Percentiles rank a stretch among this genome's conserved stretches.
Conservation (phyloP, 2,329 filamentous ascomycete genomes). For the Setomelanomma holmii region DNA sequence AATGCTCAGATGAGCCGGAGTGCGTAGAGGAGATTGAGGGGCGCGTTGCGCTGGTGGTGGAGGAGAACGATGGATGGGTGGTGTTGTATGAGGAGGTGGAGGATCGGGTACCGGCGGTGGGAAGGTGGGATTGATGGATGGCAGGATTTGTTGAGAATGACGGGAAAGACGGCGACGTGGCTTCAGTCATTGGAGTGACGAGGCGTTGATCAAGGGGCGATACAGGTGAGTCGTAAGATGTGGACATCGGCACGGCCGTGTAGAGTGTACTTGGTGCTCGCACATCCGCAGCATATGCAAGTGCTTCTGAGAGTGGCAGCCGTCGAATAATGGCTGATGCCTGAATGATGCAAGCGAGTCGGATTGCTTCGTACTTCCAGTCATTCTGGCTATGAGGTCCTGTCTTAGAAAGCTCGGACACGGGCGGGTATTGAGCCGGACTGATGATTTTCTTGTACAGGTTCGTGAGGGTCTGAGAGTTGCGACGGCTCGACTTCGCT, state of each 20-base stretch:
- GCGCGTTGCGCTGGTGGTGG: slow-evolving; percentile 11
- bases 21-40: slow-evolving; percentile 14
- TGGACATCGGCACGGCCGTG: slow-evolving; percentile 13
- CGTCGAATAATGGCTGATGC: slow-evolving; percentile 40
- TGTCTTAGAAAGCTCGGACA: slow-evolving; percentile 14
- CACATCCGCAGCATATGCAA: slow-evolving; percentile 17
- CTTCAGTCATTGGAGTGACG: slow-evolving; percentile 14
- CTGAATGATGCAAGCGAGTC: slow-evolving; percentile 40
- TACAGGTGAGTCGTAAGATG: slow-evolving; percentile 20
- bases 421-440: slow-evolving; percentile 17
- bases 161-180: slow-evolving; percentile 24
- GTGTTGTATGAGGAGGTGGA: slow-evolving; percentile 12
- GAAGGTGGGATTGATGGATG: slow-evolving; percentile 7
- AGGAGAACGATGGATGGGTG: slow-evolving; percentile 13
- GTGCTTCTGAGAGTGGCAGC: slow-evolving; percentile 35
- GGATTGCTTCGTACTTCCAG: slow-evolving; percentile 47
- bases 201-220: slow-evolving; percentile 19
- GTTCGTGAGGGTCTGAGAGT: slow-evolving; percentile 19
- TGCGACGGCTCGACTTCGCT: slow-evolving; percentile 24
- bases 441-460: slow-evolving; percentile 29
- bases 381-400: slow-evolving; percentile 25
- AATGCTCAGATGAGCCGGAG: slow-evolving; percentile 12
- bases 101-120: not conserved
- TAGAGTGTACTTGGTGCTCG: not conserved
- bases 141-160: slow-evolving; percentile 19